Evolutionary conservation across 352 stramenopile genomes (phyloP).

Genomic region (Globisporangium acanthophoron): DNA sequence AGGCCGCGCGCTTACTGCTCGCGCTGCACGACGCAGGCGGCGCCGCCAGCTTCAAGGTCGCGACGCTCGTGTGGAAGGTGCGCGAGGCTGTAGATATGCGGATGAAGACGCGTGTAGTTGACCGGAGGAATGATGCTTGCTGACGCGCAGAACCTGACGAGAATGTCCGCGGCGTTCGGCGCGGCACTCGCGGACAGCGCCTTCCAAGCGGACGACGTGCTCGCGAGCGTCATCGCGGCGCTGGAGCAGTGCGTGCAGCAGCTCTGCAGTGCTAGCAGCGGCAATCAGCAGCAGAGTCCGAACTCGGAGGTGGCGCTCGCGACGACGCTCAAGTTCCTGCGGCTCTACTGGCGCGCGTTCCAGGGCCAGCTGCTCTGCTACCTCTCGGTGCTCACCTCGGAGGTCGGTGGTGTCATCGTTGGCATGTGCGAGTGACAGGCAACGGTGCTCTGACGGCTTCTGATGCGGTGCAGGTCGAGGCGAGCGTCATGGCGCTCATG

Average conservation of each 20-base stretch:
- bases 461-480: constrained; percentile 21
- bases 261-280: constrained; percentile 2
- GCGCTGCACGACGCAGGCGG: constrained; percentile 10
- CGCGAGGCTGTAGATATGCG: neutral
- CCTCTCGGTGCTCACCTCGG: constrained; percentile 15
- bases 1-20: constrained; percentile 4
- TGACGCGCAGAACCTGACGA: constrained; percentile 34
- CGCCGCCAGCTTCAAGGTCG: constrained; percentile 25
- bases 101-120: neutral
- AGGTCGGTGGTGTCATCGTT: constrained; percentile 2
- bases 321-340: constrained; percentile 33
- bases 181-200: constrained; percentile 4
- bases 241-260: constrained; percentile 23
- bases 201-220: constrained; percentile 28
- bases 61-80: constrained; percentile 55
- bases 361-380: constrained; percentile 42
- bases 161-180: constrained; percentile 28
- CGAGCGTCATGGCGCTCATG: constrained; percentile 29
- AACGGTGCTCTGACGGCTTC: neutral
- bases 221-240: constrained; percentile 21
- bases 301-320: neutral
- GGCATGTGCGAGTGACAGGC: neutral
- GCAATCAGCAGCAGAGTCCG: neutral
- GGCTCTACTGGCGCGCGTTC: constrained; percentile 55
- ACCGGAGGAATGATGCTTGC: neutral